Base-by-base conservation (phyloP, 176 grass and related monocot species). In the Hsuehochloa calcarea region DNA sequence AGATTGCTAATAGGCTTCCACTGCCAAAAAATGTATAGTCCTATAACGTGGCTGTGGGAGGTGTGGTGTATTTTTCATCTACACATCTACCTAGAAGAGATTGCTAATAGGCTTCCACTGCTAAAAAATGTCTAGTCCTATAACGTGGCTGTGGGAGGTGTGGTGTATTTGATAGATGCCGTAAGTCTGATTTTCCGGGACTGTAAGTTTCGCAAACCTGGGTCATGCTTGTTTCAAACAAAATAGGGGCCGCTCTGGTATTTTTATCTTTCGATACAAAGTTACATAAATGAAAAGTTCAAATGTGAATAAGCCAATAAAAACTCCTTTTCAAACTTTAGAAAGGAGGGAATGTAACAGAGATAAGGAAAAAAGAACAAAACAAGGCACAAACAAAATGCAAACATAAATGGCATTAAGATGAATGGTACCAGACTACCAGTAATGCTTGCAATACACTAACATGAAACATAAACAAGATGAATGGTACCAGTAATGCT, bases 401-500 rank as follows among this genome's bases (percentile, higher is more conserved):
- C 14, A 31, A 58, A 76, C 55, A 82, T 37, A 82, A 67, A 15
- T 60, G 60, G n/a, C 20, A 59, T 45, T 70, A 46, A 84, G 15
- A 60, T 43, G 67, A 84, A 68, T 14, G 15, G 49, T n/a, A n/a
- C n/a, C n/a, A n/a, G n/a, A n/a, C n/a, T 35, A 43, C 27, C 20
- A 69, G 78, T 74, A 87, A 26, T 86, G 45, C 46, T 29, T 90
- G 47, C 45, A 89, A 73, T 22, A 45, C 3, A 10, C 4, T 80
- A 50, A 55, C 6, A 84, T 5, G 27, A 82, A 74, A n/a, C n/a
- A n/a, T n/a, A n/a, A n/a, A n/a, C 2, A 46, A 84, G 15, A 60
- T 43, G 67, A 84, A 68, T 14, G 16, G 49, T 34, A 34, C 31
- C 31, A 34, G 31, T 74, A 87, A 26, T 87, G 45, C 46, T 29